A percentile compares a stretch with the other conserved stretches of the same genome.
Evolutionary conservation across 2,329 filamentous ascomycete genomes (phyloP).

Genomic region (Penicillium sp.): DNA sequence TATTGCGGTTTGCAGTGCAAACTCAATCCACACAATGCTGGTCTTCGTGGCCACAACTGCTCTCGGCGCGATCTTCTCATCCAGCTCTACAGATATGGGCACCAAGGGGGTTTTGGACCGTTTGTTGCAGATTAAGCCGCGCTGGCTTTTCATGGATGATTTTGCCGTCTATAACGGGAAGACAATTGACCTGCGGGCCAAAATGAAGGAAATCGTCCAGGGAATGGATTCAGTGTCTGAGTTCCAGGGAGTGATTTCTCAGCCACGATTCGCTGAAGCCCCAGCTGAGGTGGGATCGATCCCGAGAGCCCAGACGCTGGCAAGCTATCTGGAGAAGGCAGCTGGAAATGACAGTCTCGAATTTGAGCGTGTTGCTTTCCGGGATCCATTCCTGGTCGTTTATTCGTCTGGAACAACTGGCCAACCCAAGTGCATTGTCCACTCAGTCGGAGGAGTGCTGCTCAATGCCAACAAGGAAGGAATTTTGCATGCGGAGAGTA

Average conservation of each 20-base stretch:
- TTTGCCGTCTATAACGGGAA: constrained; percentile 78
- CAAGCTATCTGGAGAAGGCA: constrained; percentile 8
- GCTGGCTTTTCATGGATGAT: constrained; percentile 83
- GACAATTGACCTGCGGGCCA: constrained; percentile 67
- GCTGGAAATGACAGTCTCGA: constrained; percentile 39
- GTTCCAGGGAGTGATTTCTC: constrained; percentile 53
- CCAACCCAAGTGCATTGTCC: constrained; percentile 81
- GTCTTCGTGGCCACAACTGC: constrained; percentile 70
- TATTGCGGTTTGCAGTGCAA: constrained; percentile 72
- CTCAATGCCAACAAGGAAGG: constrained; percentile 59
- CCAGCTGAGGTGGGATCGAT: constrained; percentile 14
- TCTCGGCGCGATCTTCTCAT: constrained; percentile 74
- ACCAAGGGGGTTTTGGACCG: constrained; percentile 75
- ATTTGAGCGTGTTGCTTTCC: constrained; percentile 66
- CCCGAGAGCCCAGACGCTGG: constrained; percentile 7
- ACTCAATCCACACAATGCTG: constrained; percentile 71
- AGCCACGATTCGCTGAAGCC: constrained; percentile 10
- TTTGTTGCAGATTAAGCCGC: constrained; percentile 71
- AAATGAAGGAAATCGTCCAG: constrained; percentile 67
- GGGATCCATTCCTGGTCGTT: constrained; percentile 74
- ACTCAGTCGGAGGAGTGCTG: constrained; percentile 54
- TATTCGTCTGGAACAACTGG: constrained; percentile 82
- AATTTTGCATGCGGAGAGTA: constrained; percentile 51
- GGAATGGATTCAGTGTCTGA: constrained; percentile 62
- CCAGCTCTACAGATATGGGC: constrained; percentile 80